Percentiles rank a stretch among this genome's conserved stretches.
phyloP scores from a whole-genome alignment of 257 asterid species.

The Solanum pimpinellifolium region DNA sequence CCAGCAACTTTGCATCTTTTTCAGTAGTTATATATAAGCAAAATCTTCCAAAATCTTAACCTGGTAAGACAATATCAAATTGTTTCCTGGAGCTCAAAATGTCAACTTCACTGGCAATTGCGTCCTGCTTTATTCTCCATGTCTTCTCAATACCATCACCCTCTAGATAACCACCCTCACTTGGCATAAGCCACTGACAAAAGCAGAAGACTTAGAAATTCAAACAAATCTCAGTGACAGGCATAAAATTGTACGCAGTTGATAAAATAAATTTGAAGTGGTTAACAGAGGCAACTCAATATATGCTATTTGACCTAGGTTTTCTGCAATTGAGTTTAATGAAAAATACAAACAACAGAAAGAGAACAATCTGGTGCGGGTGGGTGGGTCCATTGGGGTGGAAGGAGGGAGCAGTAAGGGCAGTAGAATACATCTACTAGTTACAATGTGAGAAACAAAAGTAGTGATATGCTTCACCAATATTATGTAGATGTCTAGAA shows the following conservation, averaged over 20 bases:
- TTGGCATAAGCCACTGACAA: conserved; percentile 78
- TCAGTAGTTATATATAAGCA: conserved; percentile 1
- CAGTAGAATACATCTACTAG: neutral
- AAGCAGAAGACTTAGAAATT: conserved; percentile 1
- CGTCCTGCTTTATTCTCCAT: conserved; percentile 73
- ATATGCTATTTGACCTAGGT: neutral
- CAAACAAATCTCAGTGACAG: neutral
- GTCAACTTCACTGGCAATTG: conserved; percentile 67
- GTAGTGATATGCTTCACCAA: neutral
- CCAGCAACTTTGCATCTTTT: neutral
- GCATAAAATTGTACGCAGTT: neutral
- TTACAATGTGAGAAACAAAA: neutral
- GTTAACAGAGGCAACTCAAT: neutral
- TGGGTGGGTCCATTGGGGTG: neutral
- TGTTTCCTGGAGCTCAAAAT: conserved; percentile 62
- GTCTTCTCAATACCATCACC: conserved; percentile 87
- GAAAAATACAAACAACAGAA: neutral
- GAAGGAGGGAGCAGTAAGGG: neutral
- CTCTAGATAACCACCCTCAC: conserved; percentile 74
- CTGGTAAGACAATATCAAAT: conserved; percentile 88
- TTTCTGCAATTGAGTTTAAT: neutral
- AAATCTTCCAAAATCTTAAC: conserved; percentile 23
- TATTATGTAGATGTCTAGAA: neutral
- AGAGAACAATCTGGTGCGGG: neutral
- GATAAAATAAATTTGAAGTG: neutral